Conservation (phyloP, 805 yeast genomes). For the Jamesozyma gamospora region DNA sequence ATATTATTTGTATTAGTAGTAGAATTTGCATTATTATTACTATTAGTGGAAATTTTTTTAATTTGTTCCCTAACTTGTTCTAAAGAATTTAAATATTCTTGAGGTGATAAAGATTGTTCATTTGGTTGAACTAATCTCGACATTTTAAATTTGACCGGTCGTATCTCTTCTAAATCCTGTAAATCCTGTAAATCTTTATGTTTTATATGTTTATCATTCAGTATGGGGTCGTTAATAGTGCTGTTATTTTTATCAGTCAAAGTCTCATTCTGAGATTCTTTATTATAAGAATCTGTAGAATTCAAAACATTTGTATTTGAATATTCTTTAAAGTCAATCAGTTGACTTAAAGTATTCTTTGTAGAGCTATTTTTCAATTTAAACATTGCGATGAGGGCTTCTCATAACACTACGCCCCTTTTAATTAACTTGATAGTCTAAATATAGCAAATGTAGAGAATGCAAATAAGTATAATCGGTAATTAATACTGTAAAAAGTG, state of each 20-base stretch:
- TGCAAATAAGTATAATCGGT: too few relatives aligned
- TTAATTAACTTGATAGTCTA: too few relatives aligned
- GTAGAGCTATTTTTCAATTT: not conserved
- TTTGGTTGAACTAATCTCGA: conserved; percentile 1
- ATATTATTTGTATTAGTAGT: not conserved
- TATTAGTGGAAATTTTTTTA: conserved; percentile 4
- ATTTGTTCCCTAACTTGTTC: conserved; percentile 11
- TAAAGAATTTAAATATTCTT: conserved; percentile 8
- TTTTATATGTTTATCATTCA: too few relatives aligned
- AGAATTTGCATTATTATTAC: not conserved
- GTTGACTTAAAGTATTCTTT: not conserved
- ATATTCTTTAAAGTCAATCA: not conserved
- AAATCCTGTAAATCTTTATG: too few relatives aligned
- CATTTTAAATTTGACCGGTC: conserved; percentile 19
- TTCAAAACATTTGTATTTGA: too few relatives aligned
- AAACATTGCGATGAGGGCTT: not conserved
- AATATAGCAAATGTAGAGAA: too few relatives aligned
- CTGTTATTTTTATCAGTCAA: too few relatives aligned
- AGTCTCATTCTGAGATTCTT: too few relatives aligned
- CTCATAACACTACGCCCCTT: too few relatives aligned
- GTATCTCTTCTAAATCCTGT: not conserved
- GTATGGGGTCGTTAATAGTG: too few relatives aligned
- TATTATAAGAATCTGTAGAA: not conserved
- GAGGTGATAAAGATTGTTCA: not conserved
- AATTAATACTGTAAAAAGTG: too few relatives aligned